Percentiles rank a stretch among this genome's conserved stretches.
These are phyloP conservation scores for Trypanosoma conorhini DNA, from an alignment of 208 protist genomes.

Conservation along the genomic window DNA sequence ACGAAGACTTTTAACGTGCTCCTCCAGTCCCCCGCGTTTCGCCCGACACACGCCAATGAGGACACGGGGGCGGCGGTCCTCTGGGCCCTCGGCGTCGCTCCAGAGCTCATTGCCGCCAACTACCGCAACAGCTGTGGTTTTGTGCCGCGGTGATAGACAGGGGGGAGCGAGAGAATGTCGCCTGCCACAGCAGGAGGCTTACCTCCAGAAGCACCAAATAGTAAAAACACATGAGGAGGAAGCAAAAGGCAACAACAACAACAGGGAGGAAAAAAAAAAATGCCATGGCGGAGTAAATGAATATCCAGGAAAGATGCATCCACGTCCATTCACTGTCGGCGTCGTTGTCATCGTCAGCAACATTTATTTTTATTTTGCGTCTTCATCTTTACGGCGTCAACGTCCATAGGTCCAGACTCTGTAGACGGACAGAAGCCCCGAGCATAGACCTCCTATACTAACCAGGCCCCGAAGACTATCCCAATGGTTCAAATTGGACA, in stretches of 20 bases:
- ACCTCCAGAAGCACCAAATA: background rate
- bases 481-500: constrained; percentile 59
- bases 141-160: background rate
- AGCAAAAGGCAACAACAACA: background rate
- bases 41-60: background rate
- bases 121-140: background rate
- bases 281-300: background rate
- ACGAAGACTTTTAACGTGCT: constrained; percentile 11
- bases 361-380: constrained; percentile 5
- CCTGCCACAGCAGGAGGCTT: background rate
- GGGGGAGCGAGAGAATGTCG: background rate
- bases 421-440: constrained; percentile 88
- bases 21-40: constrained; percentile 21
- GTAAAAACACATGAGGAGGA: background rate
- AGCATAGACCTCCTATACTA: constrained; percentile 81
- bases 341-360: background rate
- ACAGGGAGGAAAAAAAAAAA: background rate
- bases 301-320: background rate
- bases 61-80: background rate
- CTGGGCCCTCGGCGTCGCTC: background rate
- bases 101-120: constrained; percentile 14
- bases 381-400: constrained; percentile 25
- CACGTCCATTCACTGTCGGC: background rate
- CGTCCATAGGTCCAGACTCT: constrained; percentile 91
- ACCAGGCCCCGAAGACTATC: constrained; percentile 59